Base-by-base conservation (phyloP, 2,329 filamentous ascomycete species). In the Alternaria ventricosa region DNA sequence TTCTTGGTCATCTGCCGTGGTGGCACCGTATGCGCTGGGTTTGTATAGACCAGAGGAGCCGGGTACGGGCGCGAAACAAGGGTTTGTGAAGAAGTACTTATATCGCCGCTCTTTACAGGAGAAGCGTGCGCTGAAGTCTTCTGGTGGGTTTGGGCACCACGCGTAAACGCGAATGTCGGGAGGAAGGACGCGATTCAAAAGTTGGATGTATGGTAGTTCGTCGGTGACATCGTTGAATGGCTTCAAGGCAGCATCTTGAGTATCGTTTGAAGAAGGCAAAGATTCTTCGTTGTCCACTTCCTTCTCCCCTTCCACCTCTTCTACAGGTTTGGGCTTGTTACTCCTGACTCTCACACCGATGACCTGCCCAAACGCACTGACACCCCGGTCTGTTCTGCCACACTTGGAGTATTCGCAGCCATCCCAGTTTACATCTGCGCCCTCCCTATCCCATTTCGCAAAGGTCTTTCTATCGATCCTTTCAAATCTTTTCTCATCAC, bases 81-180 rank as follows among this genome's bases (percentile, higher is more conserved):
- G 96, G 77, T 97, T 93, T 0, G 96, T 98, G 83, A 99, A 99
- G 84, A 97, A 98, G 82, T 99, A 99, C 61, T 93, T 90, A 83
- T 99, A 99, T 69, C 92, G 90, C 22, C 96, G 87, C 81, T 97
- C 94, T 65, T 91, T 89, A 81, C 96, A 99, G 57, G 92, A 94
- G 85, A 97, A 97, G 44, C 96, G 90, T 5, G 96, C 96, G 33
- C 92, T 94, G 80, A 99, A 99, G 65, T 88, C 87, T 9, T 87
- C 81, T 0, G 94, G 93, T 15, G 92, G 92, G 28, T 88, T 85
- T 0, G 95, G 93, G 77, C 94, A 97, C 96, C 96, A 99, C 4
- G 96, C 96, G 36, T 98, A 86, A 62, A 97, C 85, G 64, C 93
- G 89, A 73, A 99, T 98, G 77, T 97, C 94, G 23, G 91, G 87